phyloP scores from a whole-genome alignment of 2,329 filamentous ascomycete genomes.

The Verticillium zaregamsianum region DNA sequence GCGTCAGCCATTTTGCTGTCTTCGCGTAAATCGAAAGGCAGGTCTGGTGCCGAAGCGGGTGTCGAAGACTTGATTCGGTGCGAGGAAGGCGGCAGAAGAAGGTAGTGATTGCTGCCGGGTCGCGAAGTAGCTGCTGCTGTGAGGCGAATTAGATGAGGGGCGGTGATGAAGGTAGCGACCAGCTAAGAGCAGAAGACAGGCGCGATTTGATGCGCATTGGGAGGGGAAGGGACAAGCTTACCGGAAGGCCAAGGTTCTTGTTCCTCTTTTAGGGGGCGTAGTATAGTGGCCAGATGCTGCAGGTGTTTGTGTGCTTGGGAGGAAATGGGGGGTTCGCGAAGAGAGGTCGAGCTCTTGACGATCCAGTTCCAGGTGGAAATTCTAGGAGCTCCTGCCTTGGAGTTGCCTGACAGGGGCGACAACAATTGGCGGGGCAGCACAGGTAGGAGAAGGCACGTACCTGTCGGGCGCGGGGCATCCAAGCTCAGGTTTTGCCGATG shows the following conservation, averaged over 20 bases:
- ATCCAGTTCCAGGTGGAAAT: neutral
- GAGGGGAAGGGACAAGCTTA: neutral
- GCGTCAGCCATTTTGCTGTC: slow-evolving; percentile 40
- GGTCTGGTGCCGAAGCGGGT: no score
- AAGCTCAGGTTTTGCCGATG: neutral
- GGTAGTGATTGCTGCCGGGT: no score
- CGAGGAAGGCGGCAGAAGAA: no score
- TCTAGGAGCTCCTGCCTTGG: neutral
- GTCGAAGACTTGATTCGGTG: no score
- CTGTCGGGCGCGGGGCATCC: neutral
- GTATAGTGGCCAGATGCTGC: neutral
- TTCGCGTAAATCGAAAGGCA: slow-evolving; percentile 3
- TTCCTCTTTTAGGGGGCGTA: no score
- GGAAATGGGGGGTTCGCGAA: neutral
- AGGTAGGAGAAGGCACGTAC: neutral
- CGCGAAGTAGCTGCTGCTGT: neutral
- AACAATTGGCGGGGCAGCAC: neutral
- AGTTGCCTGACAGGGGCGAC: neutral
- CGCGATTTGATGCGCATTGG: neutral
- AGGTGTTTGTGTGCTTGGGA: neutral
- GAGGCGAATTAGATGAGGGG: neutral
- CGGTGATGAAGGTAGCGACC: neutral
- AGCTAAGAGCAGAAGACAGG: neutral
- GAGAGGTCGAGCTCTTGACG: neutral
- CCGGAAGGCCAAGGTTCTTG: neutral